phyloP scores from a whole-genome alignment of 305 asterid genomes.

The Petunia hybrid region DNA sequence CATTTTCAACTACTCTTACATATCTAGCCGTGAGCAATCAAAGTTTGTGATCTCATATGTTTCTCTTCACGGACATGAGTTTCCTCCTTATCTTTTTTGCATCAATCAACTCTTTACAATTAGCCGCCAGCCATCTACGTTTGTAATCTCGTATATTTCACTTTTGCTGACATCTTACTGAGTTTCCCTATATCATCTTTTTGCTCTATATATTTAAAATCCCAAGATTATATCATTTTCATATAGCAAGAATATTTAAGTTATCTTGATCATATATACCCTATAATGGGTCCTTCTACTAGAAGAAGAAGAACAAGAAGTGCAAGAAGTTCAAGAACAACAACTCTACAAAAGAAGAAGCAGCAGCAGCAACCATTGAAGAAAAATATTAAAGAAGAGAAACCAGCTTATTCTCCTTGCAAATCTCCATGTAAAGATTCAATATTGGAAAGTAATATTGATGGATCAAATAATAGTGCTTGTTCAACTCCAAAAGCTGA shows the following conservation, averaged over 20 bases:
- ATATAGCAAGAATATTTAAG: background rate
- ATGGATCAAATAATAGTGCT: slow-evolving; percentile 17
- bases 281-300: slow-evolving; percentile 60
- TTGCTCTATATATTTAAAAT: background rate
- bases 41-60: too few relatives aligned
- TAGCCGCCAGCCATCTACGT: background rate
- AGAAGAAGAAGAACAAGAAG: slow-evolving; percentile 43
- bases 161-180: background rate
- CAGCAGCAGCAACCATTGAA: slow-evolving; percentile 30
- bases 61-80: too few relatives aligned
- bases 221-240: slow-evolving; percentile 1
- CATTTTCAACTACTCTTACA: too few relatives aligned
- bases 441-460: slow-evolving; percentile 1
- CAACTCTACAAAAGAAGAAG: slow-evolving; percentile 38
- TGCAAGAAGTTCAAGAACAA: slow-evolving; percentile 47
- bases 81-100: too few relatives aligned
- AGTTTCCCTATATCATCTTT: background rate
- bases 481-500: slow-evolving; percentile 72
- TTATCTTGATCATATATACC: background rate
- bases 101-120: too few relatives aligned
- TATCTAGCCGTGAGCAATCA: too few relatives aligned
- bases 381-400: background rate
- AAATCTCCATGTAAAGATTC: slow-evolving; percentile 43
- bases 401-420: slow-evolving; percentile 23
- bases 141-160: background rate